A percentile compares a stretch with the other conserved stretches of the same genome.
Evolutionary conservation across 768 basidiomycete genomes (phyloP).

Genomic region (Pisolithus marmoratus): DNA sequence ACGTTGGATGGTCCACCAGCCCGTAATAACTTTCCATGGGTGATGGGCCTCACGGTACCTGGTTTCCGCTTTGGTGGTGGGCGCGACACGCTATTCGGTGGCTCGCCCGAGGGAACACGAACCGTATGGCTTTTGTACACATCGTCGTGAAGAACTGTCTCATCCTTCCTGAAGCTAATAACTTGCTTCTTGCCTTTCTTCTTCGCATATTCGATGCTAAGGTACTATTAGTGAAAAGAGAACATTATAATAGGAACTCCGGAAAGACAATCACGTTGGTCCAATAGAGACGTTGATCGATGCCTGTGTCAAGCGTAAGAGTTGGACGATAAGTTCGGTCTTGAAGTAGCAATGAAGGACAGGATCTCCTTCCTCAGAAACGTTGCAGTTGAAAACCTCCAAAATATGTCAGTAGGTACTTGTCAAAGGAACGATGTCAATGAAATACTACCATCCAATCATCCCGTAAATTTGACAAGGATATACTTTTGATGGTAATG

Average conservation of each 20-base stretch:
- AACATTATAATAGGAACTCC: background rate
- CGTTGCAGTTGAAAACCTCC: conserved; percentile 71
- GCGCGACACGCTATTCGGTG: conserved; percentile 72
- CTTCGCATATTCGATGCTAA: conserved; percentile 83
- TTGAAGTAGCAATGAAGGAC: conserved; percentile 90
- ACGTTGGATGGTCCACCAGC: conserved; percentile 71
- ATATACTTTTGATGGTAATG: conserved; percentile 79
- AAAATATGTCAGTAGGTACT: conserved; percentile 5
- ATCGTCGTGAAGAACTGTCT: conserved; percentile 72
- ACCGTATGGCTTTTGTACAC: conserved; percentile 92
- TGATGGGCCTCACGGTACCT: conserved; percentile 79
- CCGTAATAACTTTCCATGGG: conserved; percentile 74
- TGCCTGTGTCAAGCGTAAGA: conserved; percentile 76
- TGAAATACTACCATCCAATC: conserved; percentile 81
- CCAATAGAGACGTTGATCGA: conserved; percentile 67
- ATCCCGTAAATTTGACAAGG: conserved; percentile 84
- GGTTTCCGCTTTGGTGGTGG: conserved; percentile 86
- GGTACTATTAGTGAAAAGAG: conserved; percentile 9
- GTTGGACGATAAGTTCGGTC: conserved; percentile 83
- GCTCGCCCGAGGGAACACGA: conserved; percentile 83
- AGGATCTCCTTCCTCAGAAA: conserved; percentile 92
- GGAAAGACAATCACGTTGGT: conserved; percentile 57
- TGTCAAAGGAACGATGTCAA: background rate
- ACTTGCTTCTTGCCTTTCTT: conserved; percentile 93
- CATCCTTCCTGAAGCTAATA: conserved; percentile 88